Base-by-base conservation (phyloP, 805 yeast genomes). In the Lipomyces oligophaga region DNA sequence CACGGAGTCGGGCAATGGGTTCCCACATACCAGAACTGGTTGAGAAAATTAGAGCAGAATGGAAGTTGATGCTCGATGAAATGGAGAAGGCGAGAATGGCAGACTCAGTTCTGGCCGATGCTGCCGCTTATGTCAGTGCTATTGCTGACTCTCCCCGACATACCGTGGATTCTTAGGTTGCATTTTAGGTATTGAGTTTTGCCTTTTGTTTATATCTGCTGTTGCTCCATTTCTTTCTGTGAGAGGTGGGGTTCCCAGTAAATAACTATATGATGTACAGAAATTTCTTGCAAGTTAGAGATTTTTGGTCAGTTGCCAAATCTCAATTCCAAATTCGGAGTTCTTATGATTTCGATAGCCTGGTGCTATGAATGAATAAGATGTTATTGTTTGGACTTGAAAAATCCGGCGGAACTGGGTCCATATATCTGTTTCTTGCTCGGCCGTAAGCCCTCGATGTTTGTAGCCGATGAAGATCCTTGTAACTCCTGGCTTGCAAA, bases 1-100 rank as follows among this genome's bases (percentile, higher is more conserved):
- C 95, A 0, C 73, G 85, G 27, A 72, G 79, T 21, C 70, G 87
- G 49, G 88, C 94, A 0, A 73, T 74, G 56, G 81, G 80, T 13
- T 72, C 82, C 47, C 82, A 81, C 10, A 78, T 83, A 58, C 70
- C 70, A 16, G 85, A 81, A 31, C 68, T 88, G 41, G 69, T 82
- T 2, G 69, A 63, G 1, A 84, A 79, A 52, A 79, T 84, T 26
- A 88, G 84, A 55, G 69, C 71, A 28, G 95, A 87, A 58, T 68
- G 83, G 57, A 68, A 64, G 8, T 81, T 80, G 63, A 63, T 83
- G 36, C 64, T 64, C 3, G 55, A 63, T 28, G 69, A 61, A 18
- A 47, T 49, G 48, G 41, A 34, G 20, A 52, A 41, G 18, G 37
- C 45, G 15, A 35, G 43, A 25, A 38, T 45, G 16, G 26, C 34